Percentiles rank a stretch among this genome's conserved stretches.
phyloP scores from a whole-genome alignment of 495 filamentous ascomycete species.

The Hypomontagnella submonticulosa region DNA sequence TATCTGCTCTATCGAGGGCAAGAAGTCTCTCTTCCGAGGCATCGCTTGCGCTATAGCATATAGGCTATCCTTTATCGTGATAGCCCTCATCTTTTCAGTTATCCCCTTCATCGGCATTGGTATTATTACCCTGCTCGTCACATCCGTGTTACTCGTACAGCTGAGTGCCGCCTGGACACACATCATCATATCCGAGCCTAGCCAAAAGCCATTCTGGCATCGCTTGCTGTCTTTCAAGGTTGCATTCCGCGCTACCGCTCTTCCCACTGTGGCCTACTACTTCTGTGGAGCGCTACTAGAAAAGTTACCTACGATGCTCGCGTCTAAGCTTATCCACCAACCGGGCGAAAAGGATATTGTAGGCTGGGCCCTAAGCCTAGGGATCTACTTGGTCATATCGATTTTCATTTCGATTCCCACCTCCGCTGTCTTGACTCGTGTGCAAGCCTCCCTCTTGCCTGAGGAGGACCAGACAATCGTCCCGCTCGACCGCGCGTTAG shows the following conservation, averaged over 20 bases:
- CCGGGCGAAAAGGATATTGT: neutral
- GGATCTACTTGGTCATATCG: neutral
- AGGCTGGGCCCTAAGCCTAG: neutral
- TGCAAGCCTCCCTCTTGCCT: constrained; percentile 45
- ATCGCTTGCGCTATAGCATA: constrained; percentile 5
- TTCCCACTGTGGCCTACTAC: constrained; percentile 9
- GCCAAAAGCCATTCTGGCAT: constrained; percentile 12
- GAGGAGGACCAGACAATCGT: constrained; percentile 36
- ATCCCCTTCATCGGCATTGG: constrained; percentile 14
- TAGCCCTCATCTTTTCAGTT: constrained; percentile 1
- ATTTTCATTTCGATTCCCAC: constrained; percentile 25
- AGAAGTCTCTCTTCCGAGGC: constrained; percentile 27
- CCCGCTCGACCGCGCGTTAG: constrained; percentile 35
- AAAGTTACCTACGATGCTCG: neutral
- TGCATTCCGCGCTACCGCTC: constrained; percentile 18
- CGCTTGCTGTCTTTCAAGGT: constrained; percentile 23
- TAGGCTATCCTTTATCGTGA: neutral
- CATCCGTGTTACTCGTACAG: constrained; percentile 18
- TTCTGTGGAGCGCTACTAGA: neutral
- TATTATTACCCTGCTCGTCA: neutral
- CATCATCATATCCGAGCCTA: constrained; percentile 27
- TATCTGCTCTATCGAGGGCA: constrained; percentile 36
- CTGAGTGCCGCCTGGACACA: constrained; percentile 30
- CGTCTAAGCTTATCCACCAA: too few relatives aligned
- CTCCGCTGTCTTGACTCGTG: constrained; percentile 29